phyloP scores from a whole-genome alignment of 108 stramenopile species.

The Cyclotella baltica region DNA sequence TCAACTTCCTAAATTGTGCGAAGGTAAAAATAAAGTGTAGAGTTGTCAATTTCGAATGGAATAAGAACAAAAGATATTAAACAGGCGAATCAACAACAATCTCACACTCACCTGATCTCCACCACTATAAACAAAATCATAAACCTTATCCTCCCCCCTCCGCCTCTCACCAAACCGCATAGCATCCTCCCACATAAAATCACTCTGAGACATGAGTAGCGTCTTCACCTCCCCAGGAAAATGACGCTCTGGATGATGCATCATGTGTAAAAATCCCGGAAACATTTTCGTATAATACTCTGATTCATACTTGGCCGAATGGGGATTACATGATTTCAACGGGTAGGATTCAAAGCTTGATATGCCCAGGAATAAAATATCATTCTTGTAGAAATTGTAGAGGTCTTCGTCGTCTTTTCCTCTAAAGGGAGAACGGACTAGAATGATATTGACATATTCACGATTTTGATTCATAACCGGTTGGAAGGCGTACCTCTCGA shows the following conservation, averaged over 20 bases:
- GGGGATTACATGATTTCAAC: slow-evolving; percentile 51
- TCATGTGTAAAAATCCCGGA: slow-evolving; percentile 57
- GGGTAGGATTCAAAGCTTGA: slow-evolving; percentile 53
- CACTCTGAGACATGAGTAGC: slow-evolving; percentile 48
- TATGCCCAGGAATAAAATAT: slow-evolving; percentile 53
- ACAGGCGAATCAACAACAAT: neutral
- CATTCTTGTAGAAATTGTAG: slow-evolving; percentile 49
- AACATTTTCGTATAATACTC: slow-evolving; percentile 49
- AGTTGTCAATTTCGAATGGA: too few relatives aligned
- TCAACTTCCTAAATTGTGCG: slow-evolving; percentile 56
- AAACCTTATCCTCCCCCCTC: slow-evolving; percentile 35
- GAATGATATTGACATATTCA: slow-evolving; percentile 48
- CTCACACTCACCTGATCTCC: slow-evolving; percentile 28
- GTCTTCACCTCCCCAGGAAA: slow-evolving; percentile 35
- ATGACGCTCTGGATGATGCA: slow-evolving; percentile 39
- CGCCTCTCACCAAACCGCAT: slow-evolving; percentile 19
- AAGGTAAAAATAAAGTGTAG: slow-evolving; percentile 10
- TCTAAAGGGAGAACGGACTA: slow-evolving; percentile 49
- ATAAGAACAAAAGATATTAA: too few relatives aligned
- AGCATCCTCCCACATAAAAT: slow-evolving; percentile 48
- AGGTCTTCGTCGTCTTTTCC: slow-evolving; percentile 37
- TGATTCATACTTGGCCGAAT: slow-evolving; percentile 22
- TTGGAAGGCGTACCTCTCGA: slow-evolving; percentile 48
- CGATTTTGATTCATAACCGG: slow-evolving; percentile 39
- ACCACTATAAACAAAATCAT: slow-evolving; percentile 57